A percentile compares a stretch with the other conserved stretches of the same genome.
phyloP scores from a whole-genome alignment of 2,329 filamentous ascomycete species.

The Aspergillus ibericus region DNA sequence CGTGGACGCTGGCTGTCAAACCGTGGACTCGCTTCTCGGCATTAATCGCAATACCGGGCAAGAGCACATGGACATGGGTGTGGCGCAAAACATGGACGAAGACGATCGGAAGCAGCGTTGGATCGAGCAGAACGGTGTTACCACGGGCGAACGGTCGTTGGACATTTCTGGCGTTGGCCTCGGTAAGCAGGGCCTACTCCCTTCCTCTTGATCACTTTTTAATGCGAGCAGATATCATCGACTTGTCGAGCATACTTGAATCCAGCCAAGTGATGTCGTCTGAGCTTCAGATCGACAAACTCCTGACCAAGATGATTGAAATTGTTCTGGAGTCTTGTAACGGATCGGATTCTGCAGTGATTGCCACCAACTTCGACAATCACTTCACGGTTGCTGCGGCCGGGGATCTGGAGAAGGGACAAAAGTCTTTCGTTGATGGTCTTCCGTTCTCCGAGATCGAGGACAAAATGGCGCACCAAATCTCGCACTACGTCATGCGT shows the following conservation, averaged over 20 bases:
- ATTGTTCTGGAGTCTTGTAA: conserved; percentile 66
- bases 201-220: conserved; percentile 12
- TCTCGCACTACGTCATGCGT: conserved; percentile 62
- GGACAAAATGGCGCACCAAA: conserved; percentile 60
- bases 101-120: conserved; percentile 44
- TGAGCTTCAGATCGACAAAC: conserved; percentile 62
- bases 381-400: conserved; percentile 62
- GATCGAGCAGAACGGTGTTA: conserved; percentile 44
- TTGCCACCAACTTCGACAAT: conserved; percentile 61
- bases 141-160: conserved; percentile 39
- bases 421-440: conserved; percentile 54
- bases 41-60: conserved; percentile 36
- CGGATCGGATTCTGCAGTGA: conserved; percentile 59
- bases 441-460: conserved; percentile 58
- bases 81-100: conserved; percentile 37
- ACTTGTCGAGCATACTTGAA: conserved; percentile 63
- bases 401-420: conserved; percentile 57
- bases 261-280: conserved; percentile 66
- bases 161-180: conserved; percentile 45
- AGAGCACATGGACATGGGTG: conserved; percentile 30
- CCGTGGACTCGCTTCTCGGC: conserved; percentile 50
- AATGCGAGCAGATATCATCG: conserved; percentile 61
- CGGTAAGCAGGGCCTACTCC: conserved; percentile 25
- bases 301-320: conserved; percentile 63
- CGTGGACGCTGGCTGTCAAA: conserved; percentile 59